Percentiles rank a stretch among this genome's conserved stretches.
Conservation (phyloP, 768 basidiomycete species). For the Paxillus involutus region DNA sequence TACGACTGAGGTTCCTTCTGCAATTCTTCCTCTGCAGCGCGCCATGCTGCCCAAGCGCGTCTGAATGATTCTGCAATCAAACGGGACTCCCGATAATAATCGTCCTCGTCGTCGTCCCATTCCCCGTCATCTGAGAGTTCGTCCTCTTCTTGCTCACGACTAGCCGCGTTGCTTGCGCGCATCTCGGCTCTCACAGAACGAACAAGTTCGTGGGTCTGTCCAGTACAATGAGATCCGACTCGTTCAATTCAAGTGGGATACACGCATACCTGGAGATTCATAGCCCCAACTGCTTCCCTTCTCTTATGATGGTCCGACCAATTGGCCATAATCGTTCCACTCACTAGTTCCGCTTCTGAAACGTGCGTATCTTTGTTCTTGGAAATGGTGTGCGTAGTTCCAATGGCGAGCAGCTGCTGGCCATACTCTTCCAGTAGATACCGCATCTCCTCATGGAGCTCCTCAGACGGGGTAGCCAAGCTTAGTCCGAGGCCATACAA, state of each 20-base stretch:
- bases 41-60: constrained; percentile 48
- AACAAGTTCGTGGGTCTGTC: constrained; percentile 40
- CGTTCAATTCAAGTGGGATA: neutral
- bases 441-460: constrained; percentile 38
- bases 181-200: constrained; percentile 37
- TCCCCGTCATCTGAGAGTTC: constrained; percentile 23
- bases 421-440: constrained; percentile 37
- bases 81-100: constrained; percentile 27
- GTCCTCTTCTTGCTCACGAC: constrained; percentile 25
- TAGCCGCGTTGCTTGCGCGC: constrained; percentile 9
- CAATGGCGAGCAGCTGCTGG: constrained; percentile 34
- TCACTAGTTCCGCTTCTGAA: constrained; percentile 43
- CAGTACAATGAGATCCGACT: constrained; percentile 1
- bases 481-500: constrained; percentile 35
- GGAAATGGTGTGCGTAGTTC: constrained; percentile 34
- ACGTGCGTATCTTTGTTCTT: constrained; percentile 35
- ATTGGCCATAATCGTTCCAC: constrained; percentile 45
- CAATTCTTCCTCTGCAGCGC: constrained; percentile 33
- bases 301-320: constrained; percentile 43
- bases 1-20: constrained; percentile 26
- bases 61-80: constrained; percentile 31
- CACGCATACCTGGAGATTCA: constrained; percentile 43
- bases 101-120: constrained; percentile 29
- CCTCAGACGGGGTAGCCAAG: constrained; percentile 19
- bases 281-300: constrained; percentile 38